Percentiles rank a stretch among this genome's conserved stretches.
These are phyloP conservation scores for Leccinum boreale DNA, from an alignment of 768 basidiomycete genomes.

Conservation along the genomic window DNA sequence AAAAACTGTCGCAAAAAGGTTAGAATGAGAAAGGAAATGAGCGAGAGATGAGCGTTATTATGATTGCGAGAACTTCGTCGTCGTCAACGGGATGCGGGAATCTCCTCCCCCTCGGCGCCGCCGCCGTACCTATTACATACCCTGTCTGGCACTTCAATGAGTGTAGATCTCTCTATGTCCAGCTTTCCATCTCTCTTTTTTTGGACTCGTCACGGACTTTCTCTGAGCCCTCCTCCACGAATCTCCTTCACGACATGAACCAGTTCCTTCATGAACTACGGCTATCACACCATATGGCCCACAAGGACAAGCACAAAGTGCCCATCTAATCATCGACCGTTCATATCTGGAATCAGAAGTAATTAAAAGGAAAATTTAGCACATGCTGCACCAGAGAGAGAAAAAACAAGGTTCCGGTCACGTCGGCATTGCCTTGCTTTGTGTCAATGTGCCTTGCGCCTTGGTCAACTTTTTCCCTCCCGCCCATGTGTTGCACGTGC, in stretches of 20 bases:
- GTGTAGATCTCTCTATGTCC: neutral
- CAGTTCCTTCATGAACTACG: neutral
- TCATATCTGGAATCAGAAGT: neutral
- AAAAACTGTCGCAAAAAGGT: neutral
- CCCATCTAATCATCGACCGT: neutral
- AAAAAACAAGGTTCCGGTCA: slow-evolving; percentile 29
- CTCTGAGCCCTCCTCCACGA: neutral
- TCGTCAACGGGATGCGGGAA: neutral
- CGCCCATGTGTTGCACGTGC: neutral
- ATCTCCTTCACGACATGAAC: neutral
- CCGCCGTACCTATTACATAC: neutral
- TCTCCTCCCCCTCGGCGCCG: neutral
- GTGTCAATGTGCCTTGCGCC: neutral
- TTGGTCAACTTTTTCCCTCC: neutral
- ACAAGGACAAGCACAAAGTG: neutral
- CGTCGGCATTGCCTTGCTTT: slow-evolving; percentile 12
- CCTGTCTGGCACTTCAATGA: neutral
- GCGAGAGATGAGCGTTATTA: neutral
- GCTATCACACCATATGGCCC: neutral
- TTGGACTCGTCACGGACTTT: neutral
- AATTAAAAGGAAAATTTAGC: neutral
- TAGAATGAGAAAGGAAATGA: neutral
- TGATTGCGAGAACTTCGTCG: neutral
- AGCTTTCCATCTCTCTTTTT: neutral
- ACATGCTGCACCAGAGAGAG: neutral